These are phyloP conservation scores for Coleophoma crateriformis DNA, from an alignment of 2,329 filamentous ascomycete genomes.

Conservation along the genomic window DNA sequence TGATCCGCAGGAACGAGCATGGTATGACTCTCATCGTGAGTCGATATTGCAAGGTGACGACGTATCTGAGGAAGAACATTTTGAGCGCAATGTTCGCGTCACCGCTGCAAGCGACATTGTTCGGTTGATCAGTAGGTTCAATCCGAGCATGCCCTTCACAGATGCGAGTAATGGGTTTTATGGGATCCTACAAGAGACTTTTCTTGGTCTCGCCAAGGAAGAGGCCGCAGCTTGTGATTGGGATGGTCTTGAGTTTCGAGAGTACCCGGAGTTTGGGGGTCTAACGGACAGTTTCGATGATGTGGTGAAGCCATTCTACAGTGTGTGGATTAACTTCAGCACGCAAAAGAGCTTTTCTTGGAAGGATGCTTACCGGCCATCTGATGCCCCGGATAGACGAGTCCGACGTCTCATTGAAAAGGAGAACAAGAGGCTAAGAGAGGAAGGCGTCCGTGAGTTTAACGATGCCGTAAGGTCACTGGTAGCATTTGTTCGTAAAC, in stretches of 20 bases:
- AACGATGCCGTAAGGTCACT: constrained; percentile 87
- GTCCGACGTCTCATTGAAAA: constrained; percentile 87
- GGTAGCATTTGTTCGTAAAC: constrained; percentile 82
- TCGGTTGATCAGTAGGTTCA: constrained; percentile 74
- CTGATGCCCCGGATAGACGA: constrained; percentile 81
- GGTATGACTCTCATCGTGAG: constrained; percentile 94
- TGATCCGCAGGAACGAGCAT: constrained; percentile 89
- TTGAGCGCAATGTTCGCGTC: constrained; percentile 64
- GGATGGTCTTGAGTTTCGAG: constrained; percentile 51
- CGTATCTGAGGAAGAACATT: constrained; percentile 38
- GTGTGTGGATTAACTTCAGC: constrained; percentile 71
- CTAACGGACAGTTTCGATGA: constrained; percentile 71
- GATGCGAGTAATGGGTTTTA: constrained; percentile 82
- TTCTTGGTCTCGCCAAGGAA: constrained; percentile 74
- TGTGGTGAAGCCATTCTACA: constrained; percentile 76
- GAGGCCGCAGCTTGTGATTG: constrained; percentile 71
- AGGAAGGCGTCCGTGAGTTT: constrained; percentile 80
- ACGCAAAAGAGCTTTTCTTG: constrained; percentile 85
- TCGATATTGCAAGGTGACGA: constrained; percentile 62
- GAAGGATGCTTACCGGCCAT: constrained; percentile 78
- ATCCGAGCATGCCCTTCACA: constrained; percentile 69
- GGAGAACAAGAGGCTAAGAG: constrained; percentile 80
- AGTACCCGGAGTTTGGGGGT: constrained; percentile 80
- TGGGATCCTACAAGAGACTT: constrained; percentile 69
- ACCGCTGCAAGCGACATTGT: constrained; percentile 79